phyloP scores from a whole-genome alignment of 768 basidiomycete species.

The Phaeotremella skinneri region DNA sequence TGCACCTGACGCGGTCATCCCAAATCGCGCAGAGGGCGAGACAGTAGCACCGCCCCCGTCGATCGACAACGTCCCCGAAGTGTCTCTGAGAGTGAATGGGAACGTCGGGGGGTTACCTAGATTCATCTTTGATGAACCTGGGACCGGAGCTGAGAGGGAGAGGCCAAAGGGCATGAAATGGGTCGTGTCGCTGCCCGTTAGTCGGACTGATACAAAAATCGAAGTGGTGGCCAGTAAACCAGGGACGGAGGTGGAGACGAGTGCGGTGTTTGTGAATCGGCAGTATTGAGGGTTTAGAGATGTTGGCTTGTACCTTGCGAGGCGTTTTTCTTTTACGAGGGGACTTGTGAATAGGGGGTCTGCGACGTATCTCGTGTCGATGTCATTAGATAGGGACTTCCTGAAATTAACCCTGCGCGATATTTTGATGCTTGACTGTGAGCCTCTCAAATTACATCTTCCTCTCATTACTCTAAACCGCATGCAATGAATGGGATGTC shows the following conservation, averaged over 20 bases:
- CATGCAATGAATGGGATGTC: too few relatives aligned
- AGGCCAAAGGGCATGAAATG: slow-evolving; percentile 33
- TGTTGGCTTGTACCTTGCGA: too few relatives aligned
- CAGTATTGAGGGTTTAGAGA: slow-evolving; percentile 34
- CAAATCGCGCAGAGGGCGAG: not conserved
- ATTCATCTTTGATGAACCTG: slow-evolving; percentile 19
- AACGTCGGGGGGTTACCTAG: slow-evolving; percentile 32
- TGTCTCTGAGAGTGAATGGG: slow-evolving; percentile 38
- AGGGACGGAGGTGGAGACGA: slow-evolving; percentile 32
- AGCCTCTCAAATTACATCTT: too few relatives aligned
- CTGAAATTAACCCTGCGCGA: too few relatives aligned
- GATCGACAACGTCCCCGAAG: slow-evolving; percentile 23
- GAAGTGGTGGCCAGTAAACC: slow-evolving; percentile 36
- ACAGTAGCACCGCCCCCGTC: not conserved
- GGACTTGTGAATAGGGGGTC: too few relatives aligned
- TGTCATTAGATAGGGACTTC: too few relatives aligned
- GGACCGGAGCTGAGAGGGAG: slow-evolving; percentile 1
- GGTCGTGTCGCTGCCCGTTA: slow-evolving; percentile 26
- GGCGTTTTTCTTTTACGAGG: too few relatives aligned
- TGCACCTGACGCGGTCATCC: not conserved
- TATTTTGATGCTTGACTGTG: too few relatives aligned
- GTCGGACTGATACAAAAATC: slow-evolving; percentile 33
- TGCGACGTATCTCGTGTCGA: too few relatives aligned
- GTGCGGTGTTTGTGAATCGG: slow-evolving; percentile 33
- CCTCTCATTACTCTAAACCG: too few relatives aligned